Base-by-base conservation (phyloP, 192 early-diverging fungal species). In the Pecoramyces ruminantium region DNA sequence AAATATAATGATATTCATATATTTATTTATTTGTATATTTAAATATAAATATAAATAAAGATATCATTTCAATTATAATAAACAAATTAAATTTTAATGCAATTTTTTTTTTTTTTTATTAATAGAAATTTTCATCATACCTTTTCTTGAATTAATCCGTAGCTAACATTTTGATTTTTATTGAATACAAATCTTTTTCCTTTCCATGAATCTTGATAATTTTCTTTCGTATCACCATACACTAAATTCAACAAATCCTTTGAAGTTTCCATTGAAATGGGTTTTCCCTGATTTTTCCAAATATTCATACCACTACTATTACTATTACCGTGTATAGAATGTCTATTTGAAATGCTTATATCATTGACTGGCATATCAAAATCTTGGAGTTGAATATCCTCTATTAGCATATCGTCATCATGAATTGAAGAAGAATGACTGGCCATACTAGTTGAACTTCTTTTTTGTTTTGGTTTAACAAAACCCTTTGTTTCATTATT, bases 141-240 rank as follows among this genome's bases (percentile, higher is more conserved):
- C 82, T 88, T 88, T 39, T 80, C 30, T 81, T 89, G 88, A 13
- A 89, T 85, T 21, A 88, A 40, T 13, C 88, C 88, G 81, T 89
- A 89, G 30, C 81, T 81, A 27, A 88, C 78, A 4, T 78, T 80
- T 13, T 79, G 58, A 5, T 77, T n/a, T 51, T 34, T 78, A 40
- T 80, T 82, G 39, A 87, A 86, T 29, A 82, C 67, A 78, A 87
- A 87, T 38, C 85, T 86, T 79, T 87, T 87, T 29, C 85, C 85
- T 67, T 80, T 83, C 86, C 86, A 87, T n/a, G 51, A 25, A 67
- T 67, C 51, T n/a, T 67, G 51, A 67, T 67, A 67, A 11, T n/a
- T n/a, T 67, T 67, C 51, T 67, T 67, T 67, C 2, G 51, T 67
- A n/a, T 67, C 51, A 67, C 51, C 51, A 67, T 9, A 67, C 3